Base-by-base conservation (phyloP, 2,329 filamentous ascomycete genomes). In the Clarireedia monteithiana region DNA sequence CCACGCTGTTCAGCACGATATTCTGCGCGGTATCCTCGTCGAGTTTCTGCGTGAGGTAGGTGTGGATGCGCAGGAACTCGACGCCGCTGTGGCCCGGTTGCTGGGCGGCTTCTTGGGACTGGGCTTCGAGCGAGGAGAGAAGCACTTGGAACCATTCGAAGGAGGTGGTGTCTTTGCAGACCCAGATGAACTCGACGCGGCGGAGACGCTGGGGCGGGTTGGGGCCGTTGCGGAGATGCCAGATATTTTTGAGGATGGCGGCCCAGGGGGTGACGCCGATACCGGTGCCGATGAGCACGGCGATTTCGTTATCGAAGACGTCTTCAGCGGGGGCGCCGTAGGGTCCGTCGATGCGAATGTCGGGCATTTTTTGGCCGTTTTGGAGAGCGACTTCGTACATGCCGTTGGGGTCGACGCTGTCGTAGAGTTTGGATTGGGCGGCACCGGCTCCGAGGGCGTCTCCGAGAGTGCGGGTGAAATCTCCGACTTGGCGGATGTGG, bases 111-210 rank as follows among this genome's bases (percentile, higher is more conserved):
- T 85, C 81, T 58, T 82, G 79, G 50, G 87, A 91, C 70, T 99
- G 94, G 38, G 85, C 79, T 73, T 99, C 94, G 23, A 99, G 86
- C 0, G 89, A 95, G 0, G 88, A 89, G 15, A 99, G 81, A 0
- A 99, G 83, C 1, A 88, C 91, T 71, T 99, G 94, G 78, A 99
- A 97, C 94, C 94, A 99, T 74, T 97, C 94, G 68, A 99, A 99
- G 0, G 91, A 96, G 36, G 83, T 88, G 0, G 91, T 96, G 68
- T 96, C 91, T 71, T 89, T 94, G 80, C 92, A 96, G 51, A 97
- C 86, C 94, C 94, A 99, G 76, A 99, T 95, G 73, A 99, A 99
- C 72, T 99, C 94, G 34, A 99, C 92, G 71, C 94, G 87, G 58
- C 91, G 88, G 48, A 99, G 85, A 68, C 92, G 89, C 50, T 83